A percentile compares a stretch with the other conserved stretches of the same genome.
These are phyloP conservation scores for Athelia sp. DNA, from an alignment of 1,284 basidiomycete species.

Conservation along the genomic window DNA sequence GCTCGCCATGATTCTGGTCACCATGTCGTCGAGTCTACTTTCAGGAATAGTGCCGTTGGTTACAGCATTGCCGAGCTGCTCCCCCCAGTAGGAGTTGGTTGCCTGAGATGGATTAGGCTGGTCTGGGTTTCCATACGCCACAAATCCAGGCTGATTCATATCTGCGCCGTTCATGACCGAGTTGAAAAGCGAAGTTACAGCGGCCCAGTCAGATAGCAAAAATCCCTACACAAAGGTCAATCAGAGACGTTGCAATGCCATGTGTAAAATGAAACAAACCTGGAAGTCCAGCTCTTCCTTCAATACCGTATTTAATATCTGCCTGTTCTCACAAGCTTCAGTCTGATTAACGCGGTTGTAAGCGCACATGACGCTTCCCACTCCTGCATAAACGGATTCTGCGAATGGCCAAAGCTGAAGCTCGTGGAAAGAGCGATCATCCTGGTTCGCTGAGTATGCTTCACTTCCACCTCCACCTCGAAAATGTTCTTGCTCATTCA, in stretches of 20 bases:
- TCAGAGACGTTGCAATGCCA: neutral
- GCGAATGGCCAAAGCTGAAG: conserved; percentile 38
- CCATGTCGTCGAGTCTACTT: conserved; percentile 11
- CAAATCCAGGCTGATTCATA: neutral
- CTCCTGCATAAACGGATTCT: conserved; percentile 38
- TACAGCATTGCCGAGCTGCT: conserved; percentile 31
- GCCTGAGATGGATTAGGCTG: conserved; percentile 11
- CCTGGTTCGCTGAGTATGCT: conserved; percentile 33
- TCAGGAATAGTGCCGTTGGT: conserved; percentile 37
- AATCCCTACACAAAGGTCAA: conserved; percentile 10
- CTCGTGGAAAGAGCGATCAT: conserved; percentile 38
- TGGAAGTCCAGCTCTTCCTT: conserved; percentile 35
- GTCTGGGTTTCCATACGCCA: conserved; percentile 7
- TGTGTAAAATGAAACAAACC: neutral
- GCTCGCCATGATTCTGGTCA: conserved; percentile 29
- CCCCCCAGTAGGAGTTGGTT: conserved; percentile 20
- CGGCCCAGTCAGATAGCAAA: conserved; percentile 22
- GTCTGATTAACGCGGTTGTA: conserved; percentile 43
- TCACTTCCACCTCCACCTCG: conserved; percentile 18
- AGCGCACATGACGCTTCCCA: conserved; percentile 44
- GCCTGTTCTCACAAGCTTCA: conserved; percentile 40
- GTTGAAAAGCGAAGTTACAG: conserved; percentile 3
- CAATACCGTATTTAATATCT: conserved; percentile 41
- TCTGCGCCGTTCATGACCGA: conserved; percentile 4
- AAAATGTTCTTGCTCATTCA: conserved; percentile 31